Percentiles rank a stretch among this genome's conserved stretches.
phyloP scores from a whole-genome alignment of 106 monocot species.

The Dioscorea dumetorum region DNA sequence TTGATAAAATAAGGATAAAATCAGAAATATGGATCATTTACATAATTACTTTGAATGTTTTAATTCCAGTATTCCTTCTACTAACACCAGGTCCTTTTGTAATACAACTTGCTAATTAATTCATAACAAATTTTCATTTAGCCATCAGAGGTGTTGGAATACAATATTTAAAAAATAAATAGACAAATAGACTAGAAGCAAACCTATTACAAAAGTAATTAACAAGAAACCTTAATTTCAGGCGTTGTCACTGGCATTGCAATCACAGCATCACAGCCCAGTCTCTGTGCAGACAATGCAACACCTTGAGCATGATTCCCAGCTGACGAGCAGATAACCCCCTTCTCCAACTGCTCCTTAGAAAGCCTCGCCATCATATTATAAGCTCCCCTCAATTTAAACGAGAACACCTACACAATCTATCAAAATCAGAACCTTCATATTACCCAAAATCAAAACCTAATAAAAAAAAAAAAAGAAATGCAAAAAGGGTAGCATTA shows the following conservation, averaged over 20 bases:
- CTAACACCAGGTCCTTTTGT: too few relatives aligned
- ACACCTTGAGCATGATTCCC: constrained; percentile 99
- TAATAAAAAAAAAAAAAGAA: neutral
- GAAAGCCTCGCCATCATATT: constrained; percentile 98
- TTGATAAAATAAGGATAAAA: too few relatives aligned
- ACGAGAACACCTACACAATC: constrained; percentile 86
- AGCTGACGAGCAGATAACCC: constrained; percentile 97
- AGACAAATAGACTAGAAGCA: too few relatives aligned
- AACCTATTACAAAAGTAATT: neutral
- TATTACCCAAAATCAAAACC: neutral
- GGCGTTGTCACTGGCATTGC: constrained; percentile 97
- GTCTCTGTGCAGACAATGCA: constrained; percentile 67
- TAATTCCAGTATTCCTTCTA: too few relatives aligned
- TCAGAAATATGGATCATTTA: too few relatives aligned
- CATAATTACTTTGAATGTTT: too few relatives aligned
- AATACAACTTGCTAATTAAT: too few relatives aligned
- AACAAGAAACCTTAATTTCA: constrained; percentile 73
- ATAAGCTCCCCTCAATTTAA: constrained; percentile 94
- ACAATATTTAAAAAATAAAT: too few relatives aligned
- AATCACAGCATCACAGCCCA: constrained; percentile 85
- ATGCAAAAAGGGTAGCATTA: neutral
- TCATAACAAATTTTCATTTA: too few relatives aligned
- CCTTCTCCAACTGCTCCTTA: constrained; percentile 59
- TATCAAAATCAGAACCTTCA: neutral
- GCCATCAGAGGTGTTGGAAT: too few relatives aligned